These are phyloP conservation scores for Blastomyces percursus DNA, from an alignment of 2,329 filamentous ascomycete species.

Conservation along the genomic window DNA sequence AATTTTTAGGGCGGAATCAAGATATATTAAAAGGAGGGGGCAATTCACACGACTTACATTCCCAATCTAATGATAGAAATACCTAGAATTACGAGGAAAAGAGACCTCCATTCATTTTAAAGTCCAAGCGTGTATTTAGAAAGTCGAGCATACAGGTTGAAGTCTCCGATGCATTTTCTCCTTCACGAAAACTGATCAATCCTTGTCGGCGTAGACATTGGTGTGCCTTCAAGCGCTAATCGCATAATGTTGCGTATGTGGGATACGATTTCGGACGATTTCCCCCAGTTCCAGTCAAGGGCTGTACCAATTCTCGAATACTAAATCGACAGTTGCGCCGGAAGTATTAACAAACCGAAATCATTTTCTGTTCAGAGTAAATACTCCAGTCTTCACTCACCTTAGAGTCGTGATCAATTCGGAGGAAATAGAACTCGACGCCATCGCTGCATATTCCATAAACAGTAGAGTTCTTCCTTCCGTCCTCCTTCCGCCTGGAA, in stretches of 20 bases:
- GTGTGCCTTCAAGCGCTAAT: background rate
- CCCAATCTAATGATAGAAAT: background rate
- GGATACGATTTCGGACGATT: slow-evolving; percentile 1
- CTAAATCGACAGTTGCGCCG: background rate
- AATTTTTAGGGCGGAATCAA: background rate
- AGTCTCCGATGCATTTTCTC: background rate
- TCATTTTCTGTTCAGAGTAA: too few species aligned
- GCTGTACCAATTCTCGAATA: background rate
- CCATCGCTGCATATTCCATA: slow-evolving; percentile 4
- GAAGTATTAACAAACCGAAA: background rate
- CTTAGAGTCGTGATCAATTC: background rate
- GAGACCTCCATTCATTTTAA: background rate
- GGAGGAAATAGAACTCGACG: slow-evolving; percentile 1
- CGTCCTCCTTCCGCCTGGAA: background rate
- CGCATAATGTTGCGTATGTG: slow-evolving; percentile 3
- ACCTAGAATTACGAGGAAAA: background rate
- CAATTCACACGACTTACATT: background rate
- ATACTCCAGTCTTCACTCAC: background rate
- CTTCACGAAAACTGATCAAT: background rate
- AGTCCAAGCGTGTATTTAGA: background rate
- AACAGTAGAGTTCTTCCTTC: background rate
- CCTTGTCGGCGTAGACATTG: background rate
- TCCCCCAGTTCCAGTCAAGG: background rate
- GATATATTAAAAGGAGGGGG: background rate
- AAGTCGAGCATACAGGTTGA: background rate